Conservation (phyloP, 805 yeast species). For the Cyberlindnera amylophila region DNA sequence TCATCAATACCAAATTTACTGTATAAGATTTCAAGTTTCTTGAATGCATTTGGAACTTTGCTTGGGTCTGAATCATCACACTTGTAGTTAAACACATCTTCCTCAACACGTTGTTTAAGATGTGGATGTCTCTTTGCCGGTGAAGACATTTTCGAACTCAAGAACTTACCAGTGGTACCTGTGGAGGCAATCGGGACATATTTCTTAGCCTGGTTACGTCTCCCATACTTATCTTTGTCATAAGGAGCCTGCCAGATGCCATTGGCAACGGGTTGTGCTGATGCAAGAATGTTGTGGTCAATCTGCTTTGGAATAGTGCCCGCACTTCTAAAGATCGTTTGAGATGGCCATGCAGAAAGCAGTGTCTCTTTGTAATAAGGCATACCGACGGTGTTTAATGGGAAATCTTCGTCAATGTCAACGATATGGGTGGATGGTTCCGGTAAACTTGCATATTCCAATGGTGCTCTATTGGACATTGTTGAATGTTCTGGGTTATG, state of each 20-base stretch:
- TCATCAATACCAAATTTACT: conserved; percentile 91
- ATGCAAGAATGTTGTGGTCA: conserved; percentile 42
- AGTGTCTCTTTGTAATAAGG: conserved; percentile 79
- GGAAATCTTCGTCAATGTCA: conserved; percentile 41
- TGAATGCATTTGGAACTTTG: conserved; percentile 69
- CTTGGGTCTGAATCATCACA: conserved; percentile 27
- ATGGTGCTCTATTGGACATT: conserved; percentile 40
- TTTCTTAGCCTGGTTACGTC: conserved; percentile 44
- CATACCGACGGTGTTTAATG: conserved; percentile 74
- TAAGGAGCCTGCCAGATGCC: conserved; percentile 44
- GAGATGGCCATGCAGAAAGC: conserved; percentile 76
- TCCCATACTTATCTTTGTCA: conserved; percentile 53
- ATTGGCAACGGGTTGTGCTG: conserved; percentile 34
- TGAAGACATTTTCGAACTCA: conserved; percentile 47
- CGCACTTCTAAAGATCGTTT: conserved; percentile 52
- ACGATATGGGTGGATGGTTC: conserved; percentile 32
- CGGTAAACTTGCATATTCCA: conserved; percentile 53
- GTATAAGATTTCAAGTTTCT: conserved; percentile 71
- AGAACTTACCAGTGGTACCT: conserved; percentile 41
- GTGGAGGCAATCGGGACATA: conserved; percentile 37
- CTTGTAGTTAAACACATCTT: conserved; percentile 31
- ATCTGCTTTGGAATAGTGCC: conserved; percentile 58
- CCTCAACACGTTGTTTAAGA: conserved; percentile 17
- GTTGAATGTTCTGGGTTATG: conserved; percentile 40
- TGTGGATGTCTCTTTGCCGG: conserved; percentile 34